These are phyloP conservation scores for Cladosporium sp. DNA, from an alignment of 2,329 filamentous ascomycete species.

Conservation along the genomic window DNA sequence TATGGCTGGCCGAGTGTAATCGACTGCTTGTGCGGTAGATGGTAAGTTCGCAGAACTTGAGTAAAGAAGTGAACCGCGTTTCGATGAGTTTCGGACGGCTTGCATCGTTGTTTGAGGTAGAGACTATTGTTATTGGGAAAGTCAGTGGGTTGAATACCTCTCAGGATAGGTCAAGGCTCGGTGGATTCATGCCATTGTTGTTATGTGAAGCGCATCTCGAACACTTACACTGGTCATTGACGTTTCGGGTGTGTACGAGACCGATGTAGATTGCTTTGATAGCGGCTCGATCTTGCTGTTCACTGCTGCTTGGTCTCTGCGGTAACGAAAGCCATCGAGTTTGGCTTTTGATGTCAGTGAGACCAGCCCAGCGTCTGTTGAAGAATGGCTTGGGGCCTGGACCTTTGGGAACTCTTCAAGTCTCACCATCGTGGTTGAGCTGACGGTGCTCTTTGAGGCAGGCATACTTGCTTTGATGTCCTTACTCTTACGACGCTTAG, in stretches of 20 bases:
- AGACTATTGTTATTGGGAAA: neutral
- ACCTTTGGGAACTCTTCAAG: neutral
- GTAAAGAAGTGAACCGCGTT: neutral
- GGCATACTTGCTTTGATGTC: slow-evolving; percentile 14
- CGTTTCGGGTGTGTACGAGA: neutral
- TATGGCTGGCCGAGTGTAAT: neutral
- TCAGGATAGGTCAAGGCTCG: neutral
- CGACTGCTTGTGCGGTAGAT: neutral
- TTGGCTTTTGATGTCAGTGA: neutral
- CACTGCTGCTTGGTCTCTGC: neutral
- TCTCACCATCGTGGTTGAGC: neutral
- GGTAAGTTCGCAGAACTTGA: neutral
- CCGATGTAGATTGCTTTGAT: neutral
- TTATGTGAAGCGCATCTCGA: neutral
- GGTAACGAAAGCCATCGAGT: slow-evolving; percentile 2
- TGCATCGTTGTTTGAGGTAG: slow-evolving; percentile 5
- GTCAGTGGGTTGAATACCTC: neutral
- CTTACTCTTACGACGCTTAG: slow-evolving; percentile 17
- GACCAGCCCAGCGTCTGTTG: slow-evolving; percentile 1
- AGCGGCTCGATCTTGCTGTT: neutral
- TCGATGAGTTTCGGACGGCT: neutral
- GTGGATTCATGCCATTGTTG: neutral
- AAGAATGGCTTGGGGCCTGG: neutral
- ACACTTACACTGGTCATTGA: slow-evolving; percentile 5
- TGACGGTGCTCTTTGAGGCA: slow-evolving; percentile 11